Evolutionary conservation across 164 flowering plant species (phyloP).

Genomic region (Warburgia ugandensis): DNA sequence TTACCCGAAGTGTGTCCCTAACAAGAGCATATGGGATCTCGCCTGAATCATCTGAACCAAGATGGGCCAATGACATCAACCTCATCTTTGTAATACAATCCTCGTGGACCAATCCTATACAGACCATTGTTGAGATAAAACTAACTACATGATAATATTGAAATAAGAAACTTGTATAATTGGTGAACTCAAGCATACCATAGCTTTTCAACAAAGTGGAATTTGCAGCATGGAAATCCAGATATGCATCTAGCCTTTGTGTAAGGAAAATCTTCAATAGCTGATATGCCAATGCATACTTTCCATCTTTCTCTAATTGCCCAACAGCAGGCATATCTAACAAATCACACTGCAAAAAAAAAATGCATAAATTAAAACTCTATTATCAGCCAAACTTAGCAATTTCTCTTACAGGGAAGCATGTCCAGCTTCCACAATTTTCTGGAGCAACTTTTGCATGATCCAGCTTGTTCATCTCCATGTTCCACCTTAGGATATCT

Average conservation of each 20-base stretch:
- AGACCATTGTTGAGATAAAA: not conserved
- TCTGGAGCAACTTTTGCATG: too few species aligned
- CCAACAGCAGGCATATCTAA: slow-evolving; percentile 82
- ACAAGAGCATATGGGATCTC: slow-evolving; percentile 66
- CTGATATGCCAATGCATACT: slow-evolving; percentile 59
- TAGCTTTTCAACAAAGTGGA: slow-evolving; percentile 52
- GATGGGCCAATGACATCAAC: slow-evolving; percentile 80
- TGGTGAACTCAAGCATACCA: slow-evolving; percentile 36
- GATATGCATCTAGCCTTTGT: slow-evolving; percentile 72
- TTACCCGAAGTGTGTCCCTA: slow-evolving; percentile 72
- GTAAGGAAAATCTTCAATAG: slow-evolving; percentile 82
- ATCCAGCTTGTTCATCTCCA: too few species aligned
- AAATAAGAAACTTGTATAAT: not conserved
- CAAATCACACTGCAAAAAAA: slow-evolving; percentile 85
- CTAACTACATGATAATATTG: not conserved
- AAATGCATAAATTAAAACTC: not conserved
- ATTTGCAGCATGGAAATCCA: slow-evolving; percentile 75
- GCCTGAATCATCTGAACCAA: slow-evolving; percentile 55
- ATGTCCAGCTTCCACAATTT: too few species aligned
- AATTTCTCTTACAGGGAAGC: not conserved
- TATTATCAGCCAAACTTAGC: not conserved
- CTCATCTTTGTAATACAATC: slow-evolving; percentile 92
- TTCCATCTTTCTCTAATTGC: slow-evolving; percentile 86
- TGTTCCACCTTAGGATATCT: too few species aligned
- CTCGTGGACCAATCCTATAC: slow-evolving; percentile 77